phyloP scores from a whole-genome alignment of 2,329 filamentous ascomycete genomes.

The Cytospora leucostoma region DNA sequence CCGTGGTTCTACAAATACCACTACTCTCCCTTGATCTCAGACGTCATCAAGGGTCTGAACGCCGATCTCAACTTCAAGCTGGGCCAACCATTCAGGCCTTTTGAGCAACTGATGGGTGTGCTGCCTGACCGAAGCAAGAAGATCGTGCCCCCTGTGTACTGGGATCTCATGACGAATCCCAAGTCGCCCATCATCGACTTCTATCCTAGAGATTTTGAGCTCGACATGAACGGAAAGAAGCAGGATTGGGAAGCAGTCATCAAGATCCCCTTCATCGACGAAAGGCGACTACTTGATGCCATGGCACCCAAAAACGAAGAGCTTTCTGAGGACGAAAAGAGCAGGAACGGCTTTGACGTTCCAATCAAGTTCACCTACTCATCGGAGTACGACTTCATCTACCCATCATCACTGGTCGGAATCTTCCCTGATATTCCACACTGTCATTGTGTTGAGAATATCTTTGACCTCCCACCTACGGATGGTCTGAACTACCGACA shows the following conservation, averaged over 20 bases:
- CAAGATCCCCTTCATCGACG: conserved; percentile 98
- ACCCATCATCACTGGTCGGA: conserved; percentile 84
- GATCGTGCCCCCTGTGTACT: conserved; percentile 86
- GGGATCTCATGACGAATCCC: conserved; percentile 87
- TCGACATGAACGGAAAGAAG: conserved; percentile 99
- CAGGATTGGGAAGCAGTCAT: conserved; percentile 99
- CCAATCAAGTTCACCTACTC: conserved; percentile 91
- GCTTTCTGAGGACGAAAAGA: conserved; percentile 75
- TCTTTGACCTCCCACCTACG: conserved; percentile 90
- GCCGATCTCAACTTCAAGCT: conserved; percentile 91
- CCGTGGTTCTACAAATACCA: conserved; percentile 98
- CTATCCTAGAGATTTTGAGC: conserved; percentile 92
- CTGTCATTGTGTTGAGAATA: conserved; percentile 93
- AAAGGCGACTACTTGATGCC: conserved; percentile 77
- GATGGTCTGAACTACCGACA: conserved; percentile 85
- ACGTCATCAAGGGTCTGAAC: conserved; percentile 83
- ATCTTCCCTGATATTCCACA: conserved; percentile 86
- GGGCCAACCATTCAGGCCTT: conserved; percentile 92
- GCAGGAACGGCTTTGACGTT: conserved; percentile 87
- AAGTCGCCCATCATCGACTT: conserved; percentile 96
- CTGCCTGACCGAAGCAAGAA: conserved; percentile 95
- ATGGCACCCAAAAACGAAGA: conserved; percentile 83
- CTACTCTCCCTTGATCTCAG: conserved; percentile 91
- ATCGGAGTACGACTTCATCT: conserved; percentile 73
- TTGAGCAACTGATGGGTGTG: conserved; percentile 97